Base-by-base conservation (phyloP, 2,329 filamentous ascomycete genomes). In the Chaetoscypha palmicola region DNA sequence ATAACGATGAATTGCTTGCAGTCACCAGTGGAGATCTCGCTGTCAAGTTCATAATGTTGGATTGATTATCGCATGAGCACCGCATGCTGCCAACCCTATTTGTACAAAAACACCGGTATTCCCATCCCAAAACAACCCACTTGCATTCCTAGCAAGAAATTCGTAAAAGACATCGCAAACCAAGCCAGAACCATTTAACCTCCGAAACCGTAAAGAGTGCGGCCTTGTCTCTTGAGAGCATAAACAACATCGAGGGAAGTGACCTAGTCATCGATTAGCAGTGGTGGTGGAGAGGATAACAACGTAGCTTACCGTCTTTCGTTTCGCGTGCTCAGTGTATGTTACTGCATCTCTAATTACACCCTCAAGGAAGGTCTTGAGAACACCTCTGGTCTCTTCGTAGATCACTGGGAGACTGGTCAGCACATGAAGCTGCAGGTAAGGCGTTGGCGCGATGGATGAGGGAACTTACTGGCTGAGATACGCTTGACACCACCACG, bases 401-500 rank as follows among this genome's bases (percentile, higher is more conserved):
- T 47, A 47, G 45, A 47, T 47, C 45, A 47, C 45, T 47, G 34
- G 5, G 3, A 21, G 14, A 32, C 16, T 28, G 12, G 34, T 55
- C 41, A 41, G n/a, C n/a, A n/a, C n/a, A n/a, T n/a, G 2, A 40
- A 16, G 19, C 5, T 19, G 31, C 14, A 11, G 10, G 12, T 7
- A n/a, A 12, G 21, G 11, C 11, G 28, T 11, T 12, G 9, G 28
- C 12, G 9, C 2, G 16, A 38, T 10, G 12, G 23, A 17, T n/a
- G 5, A 22, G 31, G 17, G 14, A 40, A 56, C 52, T 68, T 79
- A 86, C 82, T 94, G 68, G 90, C 90, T 64, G 89, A 95, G 65
- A 96, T 96, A 94, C 90, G 90, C 87, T 96, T 96, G 79, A 96
- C 90, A 90, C 90, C 90, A 72, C 90, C 90, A 92, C 90, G 89